phyloP scores from a whole-genome alignment of 2,329 filamentous ascomycete species.

The Daldinia sp. region DNA sequence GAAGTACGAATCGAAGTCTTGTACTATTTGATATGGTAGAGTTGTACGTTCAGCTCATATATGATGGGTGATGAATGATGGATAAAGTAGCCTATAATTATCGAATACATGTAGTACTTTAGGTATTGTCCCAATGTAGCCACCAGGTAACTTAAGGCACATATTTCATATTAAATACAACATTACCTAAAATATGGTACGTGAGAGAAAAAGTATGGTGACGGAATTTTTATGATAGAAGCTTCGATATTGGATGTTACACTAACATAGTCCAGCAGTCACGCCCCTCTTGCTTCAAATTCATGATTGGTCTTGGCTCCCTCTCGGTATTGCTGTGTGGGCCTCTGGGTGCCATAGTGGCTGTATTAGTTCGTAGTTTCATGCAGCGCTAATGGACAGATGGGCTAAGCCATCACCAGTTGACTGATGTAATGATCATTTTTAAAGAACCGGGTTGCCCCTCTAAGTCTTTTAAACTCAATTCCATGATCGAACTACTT shows the following conservation, averaged over 20 bases:
- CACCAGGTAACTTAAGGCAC: no score
- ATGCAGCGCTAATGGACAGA: conserved; percentile 16
- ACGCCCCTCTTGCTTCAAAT: conserved; percentile 14
- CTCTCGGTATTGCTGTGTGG: conserved; percentile 23
- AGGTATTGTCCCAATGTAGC: no score
- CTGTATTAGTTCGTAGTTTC: conserved; percentile 16
- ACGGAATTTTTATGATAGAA: conserved; percentile 12
- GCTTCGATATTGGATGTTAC: conserved; percentile 7
- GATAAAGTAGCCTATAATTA: not conserved
- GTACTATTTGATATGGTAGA: not conserved
- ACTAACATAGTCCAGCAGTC: conserved; percentile 18
- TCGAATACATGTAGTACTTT: no score
- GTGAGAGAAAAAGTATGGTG: not conserved
- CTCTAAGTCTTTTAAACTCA: conserved; percentile 33
- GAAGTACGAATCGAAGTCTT: not conserved
- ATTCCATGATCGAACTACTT: conserved; percentile 21
- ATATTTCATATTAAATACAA: not conserved
- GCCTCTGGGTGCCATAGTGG: conserved; percentile 22
- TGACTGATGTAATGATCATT: conserved; percentile 38
- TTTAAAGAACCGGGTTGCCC: conserved; percentile 32
- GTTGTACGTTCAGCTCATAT: not conserved
- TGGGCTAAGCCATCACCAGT: conserved; percentile 31
- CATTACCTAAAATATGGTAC: not conserved
- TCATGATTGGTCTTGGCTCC: conserved; percentile 11
- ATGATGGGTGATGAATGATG: not conserved